A percentile compares a stretch with the other conserved stretches of the same genome.
These are phyloP conservation scores for Colletotrichum endophyticum DNA, from an alignment of 2,329 filamentous ascomycete genomes.

Conservation along the genomic window DNA sequence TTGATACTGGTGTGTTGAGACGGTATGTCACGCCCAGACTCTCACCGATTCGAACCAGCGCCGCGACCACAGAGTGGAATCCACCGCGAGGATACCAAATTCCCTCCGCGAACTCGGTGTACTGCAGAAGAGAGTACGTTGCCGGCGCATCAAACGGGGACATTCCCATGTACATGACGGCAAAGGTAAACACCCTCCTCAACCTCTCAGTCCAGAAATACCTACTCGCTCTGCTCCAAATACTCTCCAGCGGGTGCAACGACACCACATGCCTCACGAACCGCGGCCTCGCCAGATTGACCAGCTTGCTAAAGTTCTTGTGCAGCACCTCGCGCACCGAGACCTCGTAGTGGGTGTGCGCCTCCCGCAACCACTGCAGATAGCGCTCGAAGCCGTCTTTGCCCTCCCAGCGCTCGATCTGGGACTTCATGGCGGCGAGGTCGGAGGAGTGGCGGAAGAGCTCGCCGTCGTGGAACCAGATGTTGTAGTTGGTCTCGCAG, in stretches of 20 bases:
- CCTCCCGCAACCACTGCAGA: slow-evolving; percentile 68
- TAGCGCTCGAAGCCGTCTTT: slow-evolving; percentile 74
- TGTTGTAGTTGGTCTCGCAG: slow-evolving; percentile 77
- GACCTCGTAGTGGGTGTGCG: slow-evolving; percentile 73
- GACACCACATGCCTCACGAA: slow-evolving; percentile 64
- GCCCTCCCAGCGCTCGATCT: slow-evolving; percentile 77
- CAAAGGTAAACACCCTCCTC: slow-evolving; percentile 76
- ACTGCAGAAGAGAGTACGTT: slow-evolving; percentile 76
- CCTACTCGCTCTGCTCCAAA: slow-evolving; percentile 67
- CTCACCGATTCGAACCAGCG: slow-evolving; percentile 67
- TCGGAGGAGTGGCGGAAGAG: slow-evolving; percentile 71
- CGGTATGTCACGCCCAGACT: slow-evolving; percentile 67
- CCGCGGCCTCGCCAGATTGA: slow-evolving; percentile 60
- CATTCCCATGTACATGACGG: slow-evolving; percentile 86
- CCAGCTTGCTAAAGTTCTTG: slow-evolving; percentile 68
- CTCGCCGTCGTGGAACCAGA: slow-evolving; percentile 74
- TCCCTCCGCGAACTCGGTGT: slow-evolving; percentile 76
- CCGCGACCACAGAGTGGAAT: slow-evolving; percentile 70
- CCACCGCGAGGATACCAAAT: slow-evolving; percentile 78
- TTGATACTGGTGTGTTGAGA: slow-evolving; percentile 61
- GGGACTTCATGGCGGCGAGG: slow-evolving; percentile 70
- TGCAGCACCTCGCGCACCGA: slow-evolving; percentile 69
- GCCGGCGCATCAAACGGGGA: slow-evolving; percentile 77
- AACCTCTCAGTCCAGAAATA: slow-evolving; percentile 76
- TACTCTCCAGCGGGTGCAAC: slow-evolving; percentile 74